Conservation (phyloP, 352 stramenopile species). For the Aphanomyces cochlioides region DNA sequence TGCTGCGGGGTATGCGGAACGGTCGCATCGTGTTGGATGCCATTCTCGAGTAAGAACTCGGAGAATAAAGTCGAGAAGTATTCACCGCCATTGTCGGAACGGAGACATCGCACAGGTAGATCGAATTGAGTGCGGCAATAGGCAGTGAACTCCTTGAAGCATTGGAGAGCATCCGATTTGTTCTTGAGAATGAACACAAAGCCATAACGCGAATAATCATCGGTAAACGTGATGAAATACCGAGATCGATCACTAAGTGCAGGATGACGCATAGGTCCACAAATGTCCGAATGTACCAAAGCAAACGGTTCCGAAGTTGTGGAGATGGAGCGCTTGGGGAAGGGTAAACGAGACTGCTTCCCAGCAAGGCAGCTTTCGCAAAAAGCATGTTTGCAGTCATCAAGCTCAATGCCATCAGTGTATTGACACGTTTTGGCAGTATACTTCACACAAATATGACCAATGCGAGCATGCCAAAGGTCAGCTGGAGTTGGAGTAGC, state of each 20-base stretch:
- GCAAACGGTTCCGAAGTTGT: not conserved
- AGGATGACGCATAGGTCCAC: not conserved
- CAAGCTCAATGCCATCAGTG: not conserved
- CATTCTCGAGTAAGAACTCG: no score
- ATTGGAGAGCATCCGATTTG: not conserved
- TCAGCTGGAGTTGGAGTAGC: not conserved
- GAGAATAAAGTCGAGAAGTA: no score
- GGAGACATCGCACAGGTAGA: not conserved
- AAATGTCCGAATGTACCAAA: not conserved
- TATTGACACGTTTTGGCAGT: not conserved
- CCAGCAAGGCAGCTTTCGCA: not conserved
- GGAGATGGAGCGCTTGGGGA: not conserved
- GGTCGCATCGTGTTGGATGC: no score
- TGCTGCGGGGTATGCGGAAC: no score
- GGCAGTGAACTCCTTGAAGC: not conserved
- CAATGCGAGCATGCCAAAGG: not conserved
- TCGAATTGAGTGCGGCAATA: not conserved
- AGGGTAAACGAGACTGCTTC: not conserved
- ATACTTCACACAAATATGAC: not conserved
- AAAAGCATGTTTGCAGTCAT: not conserved
- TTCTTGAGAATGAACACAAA: not conserved
- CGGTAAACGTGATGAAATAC: slow-evolving; percentile 7
- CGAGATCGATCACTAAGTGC: no score
- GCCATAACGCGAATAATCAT: slow-evolving; percentile 5
- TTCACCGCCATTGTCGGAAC: not conserved